Conservation (phyloP, 1,139 yeast species). For the Candida gigantensis region DNA sequence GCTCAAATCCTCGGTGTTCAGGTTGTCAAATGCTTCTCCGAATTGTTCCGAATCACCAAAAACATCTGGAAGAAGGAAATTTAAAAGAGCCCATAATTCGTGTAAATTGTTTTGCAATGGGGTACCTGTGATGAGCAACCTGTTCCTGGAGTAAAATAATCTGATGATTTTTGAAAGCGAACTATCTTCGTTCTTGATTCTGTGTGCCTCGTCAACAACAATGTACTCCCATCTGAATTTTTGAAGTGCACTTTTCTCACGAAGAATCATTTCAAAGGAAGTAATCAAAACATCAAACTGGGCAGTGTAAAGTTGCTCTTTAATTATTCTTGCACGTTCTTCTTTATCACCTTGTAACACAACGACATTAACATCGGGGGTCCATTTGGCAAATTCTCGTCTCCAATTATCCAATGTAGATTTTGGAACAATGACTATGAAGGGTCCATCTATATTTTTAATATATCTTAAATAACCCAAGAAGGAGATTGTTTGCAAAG, state of each 20-base stretch:
- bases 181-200: conserved; percentile 92
- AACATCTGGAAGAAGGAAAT: conserved; percentile 90
- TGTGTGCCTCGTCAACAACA: conserved; percentile 94
- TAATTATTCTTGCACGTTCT: conserved; percentile 62
- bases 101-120: conserved; percentile 93
- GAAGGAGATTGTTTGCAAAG: conserved; percentile 56
- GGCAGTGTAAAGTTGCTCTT: conserved; percentile 60
- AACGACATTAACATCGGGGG: conserved; percentile 88
- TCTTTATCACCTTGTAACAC: conserved; percentile 89
- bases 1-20: conserved; percentile 23
- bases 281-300: conserved; percentile 88
- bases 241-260: conserved; percentile 78
- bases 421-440: conserved; percentile 89
- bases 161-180: conserved; percentile 88
- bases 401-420: conserved; percentile 96
- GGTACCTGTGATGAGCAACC: conserved; percentile 91
- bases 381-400: conserved; percentile 91
- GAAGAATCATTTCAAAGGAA: conserved; percentile 88
- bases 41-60: conserved; percentile 88
- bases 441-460: conserved; percentile 84
- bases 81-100: conserved; percentile 92
- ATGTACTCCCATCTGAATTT: conserved; percentile 93
- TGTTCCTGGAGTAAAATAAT: conserved; percentile 77
- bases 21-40: conserved; percentile 79
- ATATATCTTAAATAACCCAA: conserved; percentile 82